A percentile compares a stretch with the other conserved stretches of the same genome.
phyloP scores from a whole-genome alignment of 2,329 filamentous ascomycete genomes.

The Fusarium chlamydosporum region DNA sequence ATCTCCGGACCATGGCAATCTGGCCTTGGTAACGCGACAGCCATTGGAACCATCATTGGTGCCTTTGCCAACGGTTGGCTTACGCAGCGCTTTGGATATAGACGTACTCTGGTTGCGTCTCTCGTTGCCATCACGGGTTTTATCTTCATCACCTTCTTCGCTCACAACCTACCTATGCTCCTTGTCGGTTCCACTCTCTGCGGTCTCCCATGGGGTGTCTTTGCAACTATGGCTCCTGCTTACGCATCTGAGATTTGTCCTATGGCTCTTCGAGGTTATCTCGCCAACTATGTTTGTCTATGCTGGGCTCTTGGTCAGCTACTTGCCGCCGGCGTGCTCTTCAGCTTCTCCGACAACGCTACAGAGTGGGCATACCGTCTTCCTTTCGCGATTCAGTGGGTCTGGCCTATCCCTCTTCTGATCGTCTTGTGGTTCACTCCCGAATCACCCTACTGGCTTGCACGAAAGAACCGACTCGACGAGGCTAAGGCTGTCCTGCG shows the following conservation, averaged over 20 bases:
- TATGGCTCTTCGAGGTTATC: conserved; percentile 57
- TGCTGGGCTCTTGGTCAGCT: conserved; percentile 61
- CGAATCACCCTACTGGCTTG: conserved; percentile 56
- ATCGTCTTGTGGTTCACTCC: conserved; percentile 52
- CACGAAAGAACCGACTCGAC: conserved; percentile 47
- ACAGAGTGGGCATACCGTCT: conserved; percentile 56
- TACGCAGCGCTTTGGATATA: conserved; percentile 41
- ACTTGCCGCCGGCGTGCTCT: conserved; percentile 53
- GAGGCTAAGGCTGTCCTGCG: conserved; percentile 50
- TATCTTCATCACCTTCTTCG: conserved; percentile 55
- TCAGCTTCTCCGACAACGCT: conserved; percentile 21
- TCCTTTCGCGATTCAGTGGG: conserved; percentile 58
- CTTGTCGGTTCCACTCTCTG: conserved; percentile 63
- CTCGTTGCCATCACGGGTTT: conserved; percentile 54
- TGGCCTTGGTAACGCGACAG: conserved; percentile 17
- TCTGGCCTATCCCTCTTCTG: conserved; percentile 53
- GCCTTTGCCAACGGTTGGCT: conserved; percentile 46
- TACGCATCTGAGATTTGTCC: conserved; percentile 63
- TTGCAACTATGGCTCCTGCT: conserved; percentile 59
- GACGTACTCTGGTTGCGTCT: conserved; percentile 65
- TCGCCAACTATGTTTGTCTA: conserved; percentile 61
- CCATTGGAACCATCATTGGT: conserved; percentile 45
- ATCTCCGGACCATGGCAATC: conserved; percentile 37
- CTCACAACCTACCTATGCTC: conserved; percentile 56
- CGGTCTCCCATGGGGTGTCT: conserved; percentile 60